phyloP scores from a whole-genome alignment of 192 early-diverging fungal species.

The Entomortierella parvispora region DNA sequence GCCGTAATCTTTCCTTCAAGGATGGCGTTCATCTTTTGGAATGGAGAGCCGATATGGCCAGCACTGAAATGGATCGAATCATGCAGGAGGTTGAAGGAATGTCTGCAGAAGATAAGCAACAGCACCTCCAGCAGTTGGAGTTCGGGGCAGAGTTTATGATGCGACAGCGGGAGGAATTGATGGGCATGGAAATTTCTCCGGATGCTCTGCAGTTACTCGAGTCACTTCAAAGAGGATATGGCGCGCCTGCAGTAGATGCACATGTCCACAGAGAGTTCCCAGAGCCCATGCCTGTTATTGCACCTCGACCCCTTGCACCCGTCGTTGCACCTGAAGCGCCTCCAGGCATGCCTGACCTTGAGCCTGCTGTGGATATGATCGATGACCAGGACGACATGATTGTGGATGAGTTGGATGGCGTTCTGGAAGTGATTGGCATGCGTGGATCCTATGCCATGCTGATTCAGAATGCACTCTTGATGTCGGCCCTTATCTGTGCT shows the following conservation, averaged over 20 bases:
- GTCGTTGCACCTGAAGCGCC: background rate
- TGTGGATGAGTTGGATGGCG: slow-evolving; percentile 73
- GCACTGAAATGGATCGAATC: slow-evolving; percentile 10
- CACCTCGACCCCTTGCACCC: slow-evolving; percentile 1
- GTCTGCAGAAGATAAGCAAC: slow-evolving; percentile 7
- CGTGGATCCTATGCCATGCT: slow-evolving; percentile 82
- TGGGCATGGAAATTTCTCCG: too few species aligned
- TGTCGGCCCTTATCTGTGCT: slow-evolving; percentile 74
- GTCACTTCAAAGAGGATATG: background rate
- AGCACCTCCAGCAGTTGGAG: slow-evolving; percentile 5
- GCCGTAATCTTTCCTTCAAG: slow-evolving; percentile 15
- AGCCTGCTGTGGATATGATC: slow-evolving; percentile 2
- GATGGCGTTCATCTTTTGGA: slow-evolving; percentile 14
- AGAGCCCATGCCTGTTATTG: background rate
- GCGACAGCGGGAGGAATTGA: too few species aligned
- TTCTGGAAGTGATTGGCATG: slow-evolving; percentile 89
- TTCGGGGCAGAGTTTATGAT: background rate
- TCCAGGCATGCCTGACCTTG: background rate
- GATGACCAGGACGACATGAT: slow-evolving; percentile 62
- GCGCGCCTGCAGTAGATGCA: background rate
- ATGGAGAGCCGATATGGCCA: slow-evolving; percentile 13
- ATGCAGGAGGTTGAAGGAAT: background rate
- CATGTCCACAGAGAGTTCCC: background rate
- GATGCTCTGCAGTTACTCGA: too few species aligned
- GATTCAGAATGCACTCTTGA: slow-evolving; percentile 82